phyloP scores from a whole-genome alignment of 2,329 filamentous ascomycete genomes.

The Ceratocystis papillata region DNA sequence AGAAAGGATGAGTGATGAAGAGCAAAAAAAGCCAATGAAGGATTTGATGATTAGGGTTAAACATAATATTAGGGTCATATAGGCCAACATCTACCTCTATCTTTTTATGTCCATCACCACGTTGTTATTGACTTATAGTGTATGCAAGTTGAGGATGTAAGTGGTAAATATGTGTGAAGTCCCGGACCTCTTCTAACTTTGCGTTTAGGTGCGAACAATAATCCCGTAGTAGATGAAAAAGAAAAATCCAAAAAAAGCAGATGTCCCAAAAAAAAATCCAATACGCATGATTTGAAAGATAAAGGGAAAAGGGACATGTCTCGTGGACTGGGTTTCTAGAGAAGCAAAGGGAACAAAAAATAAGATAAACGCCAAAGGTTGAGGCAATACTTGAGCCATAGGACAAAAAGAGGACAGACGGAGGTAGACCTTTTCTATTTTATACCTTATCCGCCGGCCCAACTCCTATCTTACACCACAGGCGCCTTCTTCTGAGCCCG shows the following conservation, averaged over 20 bases:
- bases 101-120: no score
- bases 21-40: not conserved
- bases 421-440: no score
- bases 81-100: not conserved
- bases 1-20: not conserved
- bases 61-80: not conserved
- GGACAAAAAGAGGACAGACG: no score
- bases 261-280: slow-evolving; percentile 14
- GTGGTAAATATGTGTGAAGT: not conserved
- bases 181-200: not conserved
- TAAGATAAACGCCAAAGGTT: no score
- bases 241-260: slow-evolving; percentile 19
- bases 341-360: no score
- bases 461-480: not conserved
- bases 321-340: no score
- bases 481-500: slow-evolving; percentile 34
- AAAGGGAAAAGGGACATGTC: not conserved
- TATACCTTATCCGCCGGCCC: no score
- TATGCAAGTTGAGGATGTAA: not conserved
- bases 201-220: not conserved
- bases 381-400: no score
- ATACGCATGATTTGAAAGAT: not conserved
- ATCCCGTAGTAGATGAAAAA: slow-evolving; percentile 15
- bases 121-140: no score
- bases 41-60: not conserved